Evolutionary conservation across 2,329 filamentous ascomycete genomes (phyloP), one percentile per base, ranked within the genome.

Genomic region (Xylariaceae sp.): DNA sequence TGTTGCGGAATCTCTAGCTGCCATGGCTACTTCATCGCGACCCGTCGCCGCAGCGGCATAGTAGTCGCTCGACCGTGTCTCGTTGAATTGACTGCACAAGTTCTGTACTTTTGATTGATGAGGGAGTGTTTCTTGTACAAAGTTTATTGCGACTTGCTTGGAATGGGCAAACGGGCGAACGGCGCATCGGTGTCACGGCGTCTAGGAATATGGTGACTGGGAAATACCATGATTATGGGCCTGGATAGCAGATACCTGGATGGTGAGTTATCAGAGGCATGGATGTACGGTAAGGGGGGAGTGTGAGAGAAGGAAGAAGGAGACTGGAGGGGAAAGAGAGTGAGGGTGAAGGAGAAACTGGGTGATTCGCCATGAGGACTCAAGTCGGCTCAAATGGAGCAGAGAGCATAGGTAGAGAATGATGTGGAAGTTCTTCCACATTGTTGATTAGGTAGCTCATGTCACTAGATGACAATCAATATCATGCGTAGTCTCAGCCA

Each of bases 221-320:
- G 64, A 69, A 70, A 73, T 73, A 73, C 71, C 71, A 73, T 64
- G 68, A 63, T 64, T 66, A 65, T 62, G 58, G 69, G 68, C 66
- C 66, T 69, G 63, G 68, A 67, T 66, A 69, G 63, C 65, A 65
- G 66, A 61, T 64, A 64, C 30, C 52, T 52, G 60, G 51, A 57
- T 59, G 62, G 59, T 64, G 70, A 71, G 71, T 67, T 64, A 67
- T 55, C 64, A 64, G 59, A 34, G 60, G 57, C 35, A 53, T 53
- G 58, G 17, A 15, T 15, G 18, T 49, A 49, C 17, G 17, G 23
- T 30, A 55, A 56, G 61, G 60, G 58, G 23, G 50, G 52, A 39
- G 58, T 45, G 35, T 37, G 56, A 13, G 57, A 57, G 37, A 9
- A 41, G 37, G 23, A 30, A 57, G 37, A 8, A 41, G 37, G 23